Evolutionary conservation across 2,329 filamentous ascomycete species (phyloP).

Genomic region (Penicillium sp.): DNA sequence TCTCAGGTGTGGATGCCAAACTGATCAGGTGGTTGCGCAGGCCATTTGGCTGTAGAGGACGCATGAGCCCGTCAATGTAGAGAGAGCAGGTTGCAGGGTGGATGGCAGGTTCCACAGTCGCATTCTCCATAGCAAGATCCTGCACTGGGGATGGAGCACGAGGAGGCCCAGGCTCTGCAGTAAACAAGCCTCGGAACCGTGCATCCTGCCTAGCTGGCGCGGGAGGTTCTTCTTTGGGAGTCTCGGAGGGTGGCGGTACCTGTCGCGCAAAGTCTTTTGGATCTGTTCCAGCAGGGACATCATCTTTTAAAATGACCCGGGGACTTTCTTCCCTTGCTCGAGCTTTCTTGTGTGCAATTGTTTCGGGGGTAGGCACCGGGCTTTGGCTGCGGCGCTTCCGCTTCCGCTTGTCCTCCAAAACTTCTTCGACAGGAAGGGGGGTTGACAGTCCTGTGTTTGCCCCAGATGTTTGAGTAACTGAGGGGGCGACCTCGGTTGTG

Average conservation of each 20-base stretch:
- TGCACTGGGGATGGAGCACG: constrained; percentile 33
- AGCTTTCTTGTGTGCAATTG: constrained; percentile 59
- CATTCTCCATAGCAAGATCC: constrained; percentile 40
- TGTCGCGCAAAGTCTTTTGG: constrained; percentile 25
- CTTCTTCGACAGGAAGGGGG: constrained; percentile 39
- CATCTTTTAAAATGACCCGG: constrained; percentile 37
- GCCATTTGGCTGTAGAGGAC: constrained; percentile 71
- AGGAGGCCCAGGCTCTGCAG: constrained; percentile 32
- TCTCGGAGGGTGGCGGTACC: constrained; percentile 22
- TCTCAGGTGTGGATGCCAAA: constrained; percentile 65
- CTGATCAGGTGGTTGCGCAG: constrained; percentile 71
- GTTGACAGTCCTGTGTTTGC: constrained; percentile 33
- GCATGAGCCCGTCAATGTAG: constrained; percentile 89
- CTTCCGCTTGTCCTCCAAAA: constrained; percentile 62
- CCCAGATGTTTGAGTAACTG: constrained; percentile 31
- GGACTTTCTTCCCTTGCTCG: constrained; percentile 52
- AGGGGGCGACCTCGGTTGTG: constrained; percentile 19
- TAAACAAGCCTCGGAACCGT: constrained; percentile 55
- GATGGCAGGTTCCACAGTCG: constrained; percentile 59
- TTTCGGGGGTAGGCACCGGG: constrained; percentile 60
- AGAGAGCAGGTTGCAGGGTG: constrained; percentile 76
- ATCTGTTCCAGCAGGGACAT: constrained; percentile 22
- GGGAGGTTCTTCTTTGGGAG: constrained; percentile 19
- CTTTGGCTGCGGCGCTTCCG: constrained; percentile 69
- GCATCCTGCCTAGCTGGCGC: constrained; percentile 45